Conservation (phyloP, 805 yeast species). For the Nakazawaea siamensis region DNA sequence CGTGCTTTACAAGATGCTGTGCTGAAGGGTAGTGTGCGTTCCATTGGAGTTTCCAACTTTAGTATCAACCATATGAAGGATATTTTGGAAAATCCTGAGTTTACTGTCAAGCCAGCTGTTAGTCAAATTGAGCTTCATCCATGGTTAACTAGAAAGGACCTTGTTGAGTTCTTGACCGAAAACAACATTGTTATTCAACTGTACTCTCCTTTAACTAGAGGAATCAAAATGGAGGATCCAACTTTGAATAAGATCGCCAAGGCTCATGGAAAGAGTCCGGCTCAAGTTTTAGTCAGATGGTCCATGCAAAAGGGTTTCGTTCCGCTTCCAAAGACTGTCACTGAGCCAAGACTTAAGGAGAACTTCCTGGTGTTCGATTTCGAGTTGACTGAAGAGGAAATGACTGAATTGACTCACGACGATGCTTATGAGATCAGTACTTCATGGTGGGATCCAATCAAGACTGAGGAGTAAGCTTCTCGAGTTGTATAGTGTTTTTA, state of each 20-base stretch:
- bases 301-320: conserved; percentile 55
- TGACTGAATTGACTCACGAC: conserved; percentile 22
- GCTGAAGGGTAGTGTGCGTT: conserved; percentile 37
- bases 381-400: conserved; percentile 29
- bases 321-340: conserved; percentile 25
- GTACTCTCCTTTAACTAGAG: conserved; percentile 58
- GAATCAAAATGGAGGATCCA: conserved; percentile 35
- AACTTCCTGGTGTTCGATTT: conserved; percentile 35
- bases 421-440: conserved; percentile 22
- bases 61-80: conserved; percentile 51
- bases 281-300: conserved; percentile 64
- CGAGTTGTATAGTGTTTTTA: too few relatives aligned
- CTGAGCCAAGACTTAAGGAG: conserved; percentile 26
- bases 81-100: conserved; percentile 35
- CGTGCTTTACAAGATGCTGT: conserved; percentile 49
- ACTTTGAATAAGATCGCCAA: conserved; percentile 34
- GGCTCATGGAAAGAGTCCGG: conserved; percentile 39
- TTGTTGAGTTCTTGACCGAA: conserved; percentile 33
- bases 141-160: conserved; percentile 36
- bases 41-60: conserved; percentile 60
- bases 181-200: conserved; percentile 50
- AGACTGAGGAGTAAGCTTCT: background rate
- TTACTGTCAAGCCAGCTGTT: conserved; percentile 34
- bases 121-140: conserved; percentile 46
- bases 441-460: conserved; percentile 26